phyloP scores from a whole-genome alignment of 2,329 filamentous ascomycete species.

The Decorospora gaudefroyi region DNA sequence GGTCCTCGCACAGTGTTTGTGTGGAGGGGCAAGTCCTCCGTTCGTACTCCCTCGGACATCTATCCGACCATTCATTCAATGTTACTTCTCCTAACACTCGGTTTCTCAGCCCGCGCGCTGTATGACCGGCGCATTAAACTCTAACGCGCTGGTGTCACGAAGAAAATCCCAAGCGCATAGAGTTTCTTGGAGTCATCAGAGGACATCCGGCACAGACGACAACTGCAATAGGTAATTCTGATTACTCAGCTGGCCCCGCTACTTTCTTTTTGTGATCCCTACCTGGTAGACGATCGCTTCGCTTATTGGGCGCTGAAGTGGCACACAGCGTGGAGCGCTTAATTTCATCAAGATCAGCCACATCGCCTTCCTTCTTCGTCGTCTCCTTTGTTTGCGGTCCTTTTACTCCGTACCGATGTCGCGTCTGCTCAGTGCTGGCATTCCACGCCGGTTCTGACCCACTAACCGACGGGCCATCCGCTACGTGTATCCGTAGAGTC shows the following conservation, averaged over 20 bases:
- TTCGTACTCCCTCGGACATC: no score
- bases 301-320: slow-evolving; percentile 7
- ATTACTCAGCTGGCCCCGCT: slow-evolving; percentile 8
- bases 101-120: no score
- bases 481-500: slow-evolving; percentile 23
- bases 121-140: no score
- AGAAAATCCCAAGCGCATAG: no score
- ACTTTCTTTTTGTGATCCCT: slow-evolving; percentile 1
- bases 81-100: no score
- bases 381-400: slow-evolving; percentile 2
- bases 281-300: slow-evolving; percentile 1
- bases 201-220: no score
- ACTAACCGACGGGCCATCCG: slow-evolving; percentile 19
- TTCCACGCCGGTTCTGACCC: slow-evolving; percentile 12
- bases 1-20: no score
- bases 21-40: no score
- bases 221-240: no score
- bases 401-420: slow-evolving; percentile 4
- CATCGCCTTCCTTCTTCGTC: slow-evolving; percentile 5
- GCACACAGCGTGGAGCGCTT: slow-evolving; percentile 9
- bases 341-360: slow-evolving; percentile 5
- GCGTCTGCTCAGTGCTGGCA: slow-evolving; percentile 17
- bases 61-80: no score
- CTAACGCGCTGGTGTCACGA: no score
- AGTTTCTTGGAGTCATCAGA: no score